These are phyloP conservation scores for Pseudocercospora cruenta DNA, from an alignment of 2,329 filamentous ascomycete genomes.

Conservation along the genomic window DNA sequence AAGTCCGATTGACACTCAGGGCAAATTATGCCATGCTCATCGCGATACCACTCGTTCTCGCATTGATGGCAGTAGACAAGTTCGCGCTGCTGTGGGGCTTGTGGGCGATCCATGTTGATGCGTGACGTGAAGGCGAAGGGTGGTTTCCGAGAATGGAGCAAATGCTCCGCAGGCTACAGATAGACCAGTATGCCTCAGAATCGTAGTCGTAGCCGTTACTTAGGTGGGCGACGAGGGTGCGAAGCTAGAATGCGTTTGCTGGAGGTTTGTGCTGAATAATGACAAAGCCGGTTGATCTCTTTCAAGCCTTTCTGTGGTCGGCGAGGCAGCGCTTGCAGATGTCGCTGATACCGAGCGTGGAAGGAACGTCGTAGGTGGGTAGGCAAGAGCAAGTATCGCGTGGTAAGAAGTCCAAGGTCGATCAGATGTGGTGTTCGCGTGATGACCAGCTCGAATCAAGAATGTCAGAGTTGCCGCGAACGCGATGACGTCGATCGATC, in stretches of 20 bases:
- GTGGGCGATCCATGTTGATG: slow-evolving; percentile 16
- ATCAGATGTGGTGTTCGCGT: not conserved
- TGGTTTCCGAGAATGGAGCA: slow-evolving; percentile 17
- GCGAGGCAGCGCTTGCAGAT: not conserved
- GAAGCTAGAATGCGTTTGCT: slow-evolving; percentile 5
- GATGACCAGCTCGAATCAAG: not conserved
- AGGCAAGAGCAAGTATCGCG: not conserved
- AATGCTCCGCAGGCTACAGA: slow-evolving; percentile 17
- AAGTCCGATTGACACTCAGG: slow-evolving; percentile 78
- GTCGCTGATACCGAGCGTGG: not conserved
- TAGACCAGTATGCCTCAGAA: not conserved
- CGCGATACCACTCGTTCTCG: slow-evolving; percentile 76
- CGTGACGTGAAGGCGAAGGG: slow-evolving; percentile 1
- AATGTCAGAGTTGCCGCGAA: not conserved
- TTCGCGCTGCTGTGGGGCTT: slow-evolving; percentile 54
- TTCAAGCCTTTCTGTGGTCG: not conserved
- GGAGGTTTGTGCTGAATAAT: not conserved
- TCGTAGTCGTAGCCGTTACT: not conserved
- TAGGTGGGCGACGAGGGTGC: not conserved
- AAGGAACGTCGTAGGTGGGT: not conserved
- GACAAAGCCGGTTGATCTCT: not conserved
- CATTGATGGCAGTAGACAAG: slow-evolving; percentile 87
- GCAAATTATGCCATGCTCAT: slow-evolving; percentile 71
- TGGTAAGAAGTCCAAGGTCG: not conserved
- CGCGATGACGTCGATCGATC: not conserved